phyloP scores from a whole-genome alignment of 768 basidiomycete genomes.

The Botryobasidium botryosum region DNA sequence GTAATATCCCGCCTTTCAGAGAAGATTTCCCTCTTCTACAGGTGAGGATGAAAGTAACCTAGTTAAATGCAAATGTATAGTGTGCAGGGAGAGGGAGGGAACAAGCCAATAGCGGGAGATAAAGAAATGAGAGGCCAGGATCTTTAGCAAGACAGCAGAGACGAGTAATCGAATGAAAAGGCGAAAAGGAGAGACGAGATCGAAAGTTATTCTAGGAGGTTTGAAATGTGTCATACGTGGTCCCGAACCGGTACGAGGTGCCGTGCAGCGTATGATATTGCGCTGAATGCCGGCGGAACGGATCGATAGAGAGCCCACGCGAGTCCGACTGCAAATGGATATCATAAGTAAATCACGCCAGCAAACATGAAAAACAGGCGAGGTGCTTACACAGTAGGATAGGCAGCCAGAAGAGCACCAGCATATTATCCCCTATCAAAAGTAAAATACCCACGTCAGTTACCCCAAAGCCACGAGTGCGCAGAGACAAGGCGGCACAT shows the following conservation, averaged over 20 bases:
- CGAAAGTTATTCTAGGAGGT: too few species aligned
- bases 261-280: conserved; percentile 1
- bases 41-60: too few species aligned
- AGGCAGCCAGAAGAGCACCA: conserved; percentile 72
- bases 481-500: conserved; percentile 16
- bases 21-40: too few species aligned
- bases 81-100: too few species aligned
- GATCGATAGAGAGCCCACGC: conserved; percentile 13
- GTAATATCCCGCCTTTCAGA: too few species aligned
- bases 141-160: too few species aligned
- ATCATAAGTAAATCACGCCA: not conserved
- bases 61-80: too few species aligned
- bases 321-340: conserved; percentile 12
- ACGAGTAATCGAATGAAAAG: too few species aligned
- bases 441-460: not conserved
- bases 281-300: conserved; percentile 9
- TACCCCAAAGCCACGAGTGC: conserved; percentile 1
- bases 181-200: too few species aligned
- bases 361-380: not conserved
- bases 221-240: not conserved
- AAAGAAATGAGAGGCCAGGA: too few species aligned
- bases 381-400: conserved; percentile 55
- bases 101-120: too few species aligned
- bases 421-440: conserved; percentile 61
- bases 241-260: conserved; percentile 5